These are phyloP conservation scores for Colletotrichum sp. DNA, from an alignment of 2,329 filamentous ascomycete species.

Conservation along the genomic window DNA sequence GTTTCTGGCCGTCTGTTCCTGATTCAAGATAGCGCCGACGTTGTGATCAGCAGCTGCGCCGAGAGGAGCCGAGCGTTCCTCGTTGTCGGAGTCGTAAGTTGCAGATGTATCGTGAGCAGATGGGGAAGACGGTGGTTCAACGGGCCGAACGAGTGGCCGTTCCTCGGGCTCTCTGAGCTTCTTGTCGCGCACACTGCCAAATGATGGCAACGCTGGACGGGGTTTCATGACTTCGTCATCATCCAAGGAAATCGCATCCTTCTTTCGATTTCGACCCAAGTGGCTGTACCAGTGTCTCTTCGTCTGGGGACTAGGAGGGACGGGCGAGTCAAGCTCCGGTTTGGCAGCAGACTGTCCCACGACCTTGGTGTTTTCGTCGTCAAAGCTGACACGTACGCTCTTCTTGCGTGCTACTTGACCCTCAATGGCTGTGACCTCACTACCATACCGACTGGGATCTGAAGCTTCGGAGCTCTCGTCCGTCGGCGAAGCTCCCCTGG, in stretches of 20 bases:
- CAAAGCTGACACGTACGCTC: conserved; percentile 78
- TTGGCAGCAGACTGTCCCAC: conserved; percentile 52
- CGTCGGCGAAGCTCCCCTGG: conserved; percentile 56
- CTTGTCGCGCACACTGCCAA: conserved; percentile 75
- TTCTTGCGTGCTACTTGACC: conserved; percentile 58
- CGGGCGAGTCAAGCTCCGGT: conserved; percentile 43
- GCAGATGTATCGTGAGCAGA: conserved; percentile 29
- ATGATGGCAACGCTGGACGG: conserved; percentile 74
- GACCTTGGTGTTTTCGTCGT: conserved; percentile 65
- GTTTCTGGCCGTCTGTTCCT: conserved; percentile 59
- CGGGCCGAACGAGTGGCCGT: conserved; percentile 62
- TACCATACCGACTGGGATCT: conserved; percentile 27
- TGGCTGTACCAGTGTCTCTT: conserved; percentile 52
- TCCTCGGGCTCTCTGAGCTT: conserved; percentile 60
- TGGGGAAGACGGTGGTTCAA: conserved; percentile 39
- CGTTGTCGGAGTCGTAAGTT: conserved; percentile 13
- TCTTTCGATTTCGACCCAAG: conserved; percentile 54
- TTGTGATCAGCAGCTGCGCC: conserved; percentile 65
- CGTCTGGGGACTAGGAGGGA: conserved; percentile 39
- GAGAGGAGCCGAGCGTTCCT: conserved; percentile 34
- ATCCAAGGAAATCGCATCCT: conserved; percentile 51
- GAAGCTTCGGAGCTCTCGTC: conserved; percentile 53
- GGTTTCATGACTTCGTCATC: conserved; percentile 76
- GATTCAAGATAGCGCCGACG: conserved; percentile 59
- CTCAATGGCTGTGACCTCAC: conserved; percentile 36